phyloP scores from a whole-genome alignment of 2,329 filamentous ascomycete genomes.

The Macrophomina phaseolina region DNA sequence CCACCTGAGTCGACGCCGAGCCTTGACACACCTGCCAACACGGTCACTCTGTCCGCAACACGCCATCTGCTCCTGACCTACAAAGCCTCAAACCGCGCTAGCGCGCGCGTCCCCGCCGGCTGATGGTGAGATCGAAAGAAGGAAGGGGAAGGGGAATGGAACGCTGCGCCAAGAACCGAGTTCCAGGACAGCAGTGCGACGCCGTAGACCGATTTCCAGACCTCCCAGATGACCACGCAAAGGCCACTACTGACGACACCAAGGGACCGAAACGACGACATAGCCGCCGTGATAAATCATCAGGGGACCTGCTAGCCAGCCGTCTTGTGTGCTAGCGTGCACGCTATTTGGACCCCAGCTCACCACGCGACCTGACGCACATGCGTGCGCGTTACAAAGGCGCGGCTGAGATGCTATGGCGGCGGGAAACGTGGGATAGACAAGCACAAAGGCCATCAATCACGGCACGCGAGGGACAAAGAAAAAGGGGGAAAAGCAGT shows the following conservation, averaged over 20 bases:
- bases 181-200: slow-evolving; percentile 5
- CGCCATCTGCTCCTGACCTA: neutral
- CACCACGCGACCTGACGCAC: neutral
- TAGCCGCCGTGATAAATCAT: neutral
- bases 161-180: neutral
- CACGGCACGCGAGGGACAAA: neutral
- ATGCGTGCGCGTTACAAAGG: neutral
- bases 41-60: neutral
- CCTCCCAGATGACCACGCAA: neutral
- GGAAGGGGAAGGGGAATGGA: neutral
- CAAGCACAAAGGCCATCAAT: neutral
- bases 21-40: neutral
- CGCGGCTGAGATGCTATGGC: neutral
- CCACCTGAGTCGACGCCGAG: neutral
- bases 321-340: neutral
- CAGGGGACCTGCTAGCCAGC: neutral
- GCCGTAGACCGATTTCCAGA: neutral
- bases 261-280: neutral
- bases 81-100: neutral
- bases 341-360: neutral
- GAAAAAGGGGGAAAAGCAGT: neutral
- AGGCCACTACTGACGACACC: neutral
- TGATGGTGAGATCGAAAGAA: neutral
- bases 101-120: neutral
- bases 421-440: neutral